These are phyloP conservation scores for Coprinopsis cinerea DNA, from an alignment of 768 basidiomycete species.

Conservation along the genomic window DNA sequence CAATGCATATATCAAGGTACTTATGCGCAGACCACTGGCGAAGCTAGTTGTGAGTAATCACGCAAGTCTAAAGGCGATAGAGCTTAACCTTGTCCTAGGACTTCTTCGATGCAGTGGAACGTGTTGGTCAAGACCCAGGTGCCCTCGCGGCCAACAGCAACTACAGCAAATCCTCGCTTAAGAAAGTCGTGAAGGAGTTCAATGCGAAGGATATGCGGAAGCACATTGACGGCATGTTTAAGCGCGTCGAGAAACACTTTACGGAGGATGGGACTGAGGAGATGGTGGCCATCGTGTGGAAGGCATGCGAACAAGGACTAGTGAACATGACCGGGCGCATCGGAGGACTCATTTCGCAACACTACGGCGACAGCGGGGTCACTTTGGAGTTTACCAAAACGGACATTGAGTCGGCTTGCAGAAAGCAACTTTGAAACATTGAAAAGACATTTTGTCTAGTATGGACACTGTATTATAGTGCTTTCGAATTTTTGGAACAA, in stretches of 20 bases:
- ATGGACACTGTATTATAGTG: too few relatives aligned
- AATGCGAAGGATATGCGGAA: constrained; percentile 87
- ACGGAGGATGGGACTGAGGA: constrained; percentile 65
- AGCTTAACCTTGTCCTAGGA: constrained; percentile 48
- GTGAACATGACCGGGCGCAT: constrained; percentile 68
- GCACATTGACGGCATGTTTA: constrained; percentile 77
- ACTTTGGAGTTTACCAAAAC: constrained; percentile 64
- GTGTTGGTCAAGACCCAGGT: constrained; percentile 66
- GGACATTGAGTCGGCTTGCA: constrained; percentile 79
- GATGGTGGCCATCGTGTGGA: constrained; percentile 74
- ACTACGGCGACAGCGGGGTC: constrained; percentile 72
- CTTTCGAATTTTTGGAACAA: too few relatives aligned
- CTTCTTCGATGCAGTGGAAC: constrained; percentile 90
- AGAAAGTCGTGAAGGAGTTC: constrained; percentile 81
- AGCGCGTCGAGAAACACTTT: constrained; percentile 95
- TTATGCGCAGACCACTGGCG: constrained; percentile 80
- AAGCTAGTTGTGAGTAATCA: constrained; percentile 68
- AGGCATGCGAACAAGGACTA: constrained; percentile 82
- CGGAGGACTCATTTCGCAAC: constrained; percentile 61
- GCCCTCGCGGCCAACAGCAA: constrained; percentile 72
- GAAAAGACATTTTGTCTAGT: too few relatives aligned
- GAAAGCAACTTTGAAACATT: constrained; percentile 22
- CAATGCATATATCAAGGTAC: constrained; percentile 76
- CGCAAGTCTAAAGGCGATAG: background rate
- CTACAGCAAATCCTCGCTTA: constrained; percentile 74